Conservation (phyloP, 352 stramenopile genomes). For the Albugo candida region DNA sequence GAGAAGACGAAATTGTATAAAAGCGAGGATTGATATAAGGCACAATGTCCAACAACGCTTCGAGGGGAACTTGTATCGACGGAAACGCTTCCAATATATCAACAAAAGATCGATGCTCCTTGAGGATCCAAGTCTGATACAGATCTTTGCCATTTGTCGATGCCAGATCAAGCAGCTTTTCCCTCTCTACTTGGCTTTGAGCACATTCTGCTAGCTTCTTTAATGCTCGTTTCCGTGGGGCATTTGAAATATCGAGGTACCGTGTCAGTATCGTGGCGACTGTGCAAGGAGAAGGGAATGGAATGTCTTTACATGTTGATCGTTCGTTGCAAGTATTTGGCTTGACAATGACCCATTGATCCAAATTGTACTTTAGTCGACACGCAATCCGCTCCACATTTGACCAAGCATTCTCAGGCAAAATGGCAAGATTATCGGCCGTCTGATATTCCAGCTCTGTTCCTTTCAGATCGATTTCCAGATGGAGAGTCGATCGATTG, state of each 20-base stretch:
- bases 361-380: slow-evolving; percentile 77
- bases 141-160: slow-evolving; percentile 83
- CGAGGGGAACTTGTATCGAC: slow-evolving; percentile 35
- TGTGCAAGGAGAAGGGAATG: slow-evolving; percentile 91
- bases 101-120: slow-evolving; percentile 79
- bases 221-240: slow-evolving; percentile 67
- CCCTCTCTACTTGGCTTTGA: slow-evolving; percentile 24
- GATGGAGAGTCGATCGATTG: slow-evolving; percentile 73
- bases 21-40: slow-evolving; percentile 88
- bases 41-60: slow-evolving; percentile 83
- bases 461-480: slow-evolving; percentile 76
- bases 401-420: slow-evolving; percentile 72
- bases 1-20: slow-evolving; percentile 97
- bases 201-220: slow-evolving; percentile 73
- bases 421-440: slow-evolving; percentile 86
- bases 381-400: slow-evolving; percentile 74
- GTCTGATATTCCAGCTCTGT: slow-evolving; percentile 81
- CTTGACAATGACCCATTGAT: slow-evolving; percentile 74
- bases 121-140: slow-evolving; percentile 86
- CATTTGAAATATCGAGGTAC: slow-evolving; percentile 88
- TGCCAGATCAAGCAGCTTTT: slow-evolving; percentile 29
- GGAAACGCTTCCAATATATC: slow-evolving; percentile 77
- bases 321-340: slow-evolving; percentile 28
- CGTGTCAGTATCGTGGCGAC: slow-evolving; percentile 79
- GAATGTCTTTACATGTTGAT: slow-evolving; percentile 20